Evolutionary conservation across 2,329 filamentous ascomycete species (phyloP).

Genomic region (Hymenoscyphus scutula): DNA sequence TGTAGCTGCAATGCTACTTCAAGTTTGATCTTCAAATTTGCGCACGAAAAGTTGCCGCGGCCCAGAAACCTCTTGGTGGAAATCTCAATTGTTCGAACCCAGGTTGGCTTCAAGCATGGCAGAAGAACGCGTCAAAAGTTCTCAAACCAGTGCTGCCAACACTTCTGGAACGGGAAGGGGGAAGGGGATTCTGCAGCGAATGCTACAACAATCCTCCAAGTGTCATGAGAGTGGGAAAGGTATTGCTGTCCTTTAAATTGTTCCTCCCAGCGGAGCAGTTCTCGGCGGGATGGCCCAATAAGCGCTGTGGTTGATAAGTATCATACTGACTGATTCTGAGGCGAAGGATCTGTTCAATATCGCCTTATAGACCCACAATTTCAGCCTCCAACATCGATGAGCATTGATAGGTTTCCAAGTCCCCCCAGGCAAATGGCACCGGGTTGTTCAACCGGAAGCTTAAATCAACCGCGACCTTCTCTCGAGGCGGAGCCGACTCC

Average conservation of each 20-base stretch:
- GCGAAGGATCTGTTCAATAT: neutral
- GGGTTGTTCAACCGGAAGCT: constrained; percentile 14
- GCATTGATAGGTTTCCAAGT: neutral
- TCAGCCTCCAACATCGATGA: constrained; percentile 12
- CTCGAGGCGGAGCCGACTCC: constrained; percentile 2
- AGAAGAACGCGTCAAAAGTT: neutral
- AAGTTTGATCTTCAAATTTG: neutral
- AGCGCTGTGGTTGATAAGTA: neutral
- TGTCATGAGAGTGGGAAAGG: neutral
- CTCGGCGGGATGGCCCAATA: neutral
- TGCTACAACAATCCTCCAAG: neutral
- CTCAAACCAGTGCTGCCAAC: neutral
- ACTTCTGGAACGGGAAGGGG: neutral
- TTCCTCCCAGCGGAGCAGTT: neutral
- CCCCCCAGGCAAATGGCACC: neutral
- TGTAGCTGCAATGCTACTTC: neutral
- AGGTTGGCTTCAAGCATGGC: neutral
- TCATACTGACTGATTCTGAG: neutral
- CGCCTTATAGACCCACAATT: constrained; percentile 5
- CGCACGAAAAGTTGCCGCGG: neutral
- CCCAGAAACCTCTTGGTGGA: neutral
- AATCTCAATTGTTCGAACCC: neutral
- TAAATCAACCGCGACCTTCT: constrained; percentile 22
- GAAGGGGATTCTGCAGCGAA: neutral
- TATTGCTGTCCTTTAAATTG: neutral